A percentile compares a stretch with the other conserved stretches of the same genome.
These are phyloP conservation scores for Aspergillus floridensis DNA, from an alignment of 2,329 filamentous ascomycete species.

Conservation along the genomic window DNA sequence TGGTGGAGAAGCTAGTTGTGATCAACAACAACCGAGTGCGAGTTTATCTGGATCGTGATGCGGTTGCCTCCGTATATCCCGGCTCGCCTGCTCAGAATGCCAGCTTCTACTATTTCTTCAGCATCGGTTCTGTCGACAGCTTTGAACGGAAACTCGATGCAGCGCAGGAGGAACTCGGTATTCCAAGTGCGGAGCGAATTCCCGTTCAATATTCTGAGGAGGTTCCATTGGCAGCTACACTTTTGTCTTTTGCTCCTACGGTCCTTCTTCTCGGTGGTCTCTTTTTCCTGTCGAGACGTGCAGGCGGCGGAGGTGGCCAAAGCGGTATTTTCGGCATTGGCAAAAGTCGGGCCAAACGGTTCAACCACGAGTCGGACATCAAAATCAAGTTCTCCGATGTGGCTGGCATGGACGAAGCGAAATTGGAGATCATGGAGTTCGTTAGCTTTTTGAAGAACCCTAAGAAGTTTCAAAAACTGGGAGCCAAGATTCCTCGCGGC, in stretches of 20 bases:
- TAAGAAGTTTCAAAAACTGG: conserved; percentile 85
- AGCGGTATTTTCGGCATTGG: conserved; percentile 93
- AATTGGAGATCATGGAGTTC: conserved; percentile 98
- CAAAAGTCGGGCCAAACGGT: conserved; percentile 92
- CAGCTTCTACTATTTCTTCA: conserved; percentile 85
- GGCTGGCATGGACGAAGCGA: conserved; percentile 96
- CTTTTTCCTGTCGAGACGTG: conserved; percentile 74
- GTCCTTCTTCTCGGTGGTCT: conserved; percentile 80
- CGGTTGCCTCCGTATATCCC: conserved; percentile 68
- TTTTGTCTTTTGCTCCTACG: conserved; percentile 83
- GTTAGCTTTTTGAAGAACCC: conserved; percentile 95
- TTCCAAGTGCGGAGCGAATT: conserved; percentile 84
- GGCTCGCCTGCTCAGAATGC: conserved; percentile 68
- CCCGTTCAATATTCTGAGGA: conserved; percentile 84
- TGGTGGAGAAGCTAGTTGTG: conserved; percentile 87
- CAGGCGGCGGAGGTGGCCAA: conserved; percentile 62
- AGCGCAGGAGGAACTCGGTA: conserved; percentile 81
- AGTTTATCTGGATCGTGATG: conserved; percentile 75
- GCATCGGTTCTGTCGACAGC: conserved; percentile 87
- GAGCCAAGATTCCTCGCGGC: conserved; percentile 95
- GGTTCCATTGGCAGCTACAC: conserved; percentile 66
- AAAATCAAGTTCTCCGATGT: conserved; percentile 98
- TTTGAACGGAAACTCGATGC: conserved; percentile 88
- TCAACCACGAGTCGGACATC: conserved; percentile 94
- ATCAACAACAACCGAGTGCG: conserved; percentile 75